A percentile compares a stretch with the other conserved stretches of the same genome.
Evolutionary conservation across 2,329 filamentous ascomycete genomes (phyloP).

Genomic region (Colletotrichum scovillei): DNA sequence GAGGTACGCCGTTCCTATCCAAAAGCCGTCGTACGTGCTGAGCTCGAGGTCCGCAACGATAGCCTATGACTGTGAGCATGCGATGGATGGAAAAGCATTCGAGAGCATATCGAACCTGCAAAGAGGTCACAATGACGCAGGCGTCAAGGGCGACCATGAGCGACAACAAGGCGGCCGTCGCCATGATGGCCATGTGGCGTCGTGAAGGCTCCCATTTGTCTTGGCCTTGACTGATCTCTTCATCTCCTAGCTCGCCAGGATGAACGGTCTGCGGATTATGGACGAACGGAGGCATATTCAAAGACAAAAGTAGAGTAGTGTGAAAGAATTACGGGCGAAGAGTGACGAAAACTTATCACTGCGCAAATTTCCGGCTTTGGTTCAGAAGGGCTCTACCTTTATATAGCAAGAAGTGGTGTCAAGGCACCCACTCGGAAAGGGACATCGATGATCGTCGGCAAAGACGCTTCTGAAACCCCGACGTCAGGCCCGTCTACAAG

Average conservation of each 20-base stretch:
- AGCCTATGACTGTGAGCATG: too few relatives aligned
- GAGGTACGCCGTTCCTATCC: slow-evolving; percentile 42
- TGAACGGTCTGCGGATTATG: background rate
- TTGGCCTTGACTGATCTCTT: too few relatives aligned
- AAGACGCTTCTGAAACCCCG: background rate
- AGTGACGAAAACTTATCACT: too few relatives aligned
- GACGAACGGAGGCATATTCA: background rate
- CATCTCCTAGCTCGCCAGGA: background rate
- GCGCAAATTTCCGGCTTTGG: background rate
- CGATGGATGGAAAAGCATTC: too few relatives aligned
- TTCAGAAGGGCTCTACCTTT: background rate
- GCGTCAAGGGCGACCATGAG: slow-evolving; percentile 19
- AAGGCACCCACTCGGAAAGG: background rate
- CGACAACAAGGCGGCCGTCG: slow-evolving; percentile 5
- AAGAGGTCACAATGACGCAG: slow-evolving; percentile 15
- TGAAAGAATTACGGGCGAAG: background rate
- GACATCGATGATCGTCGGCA: background rate
- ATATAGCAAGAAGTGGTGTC: background rate
- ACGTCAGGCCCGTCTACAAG: background rate
- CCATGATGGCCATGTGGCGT: background rate
- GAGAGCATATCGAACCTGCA: background rate
- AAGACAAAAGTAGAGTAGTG: background rate
- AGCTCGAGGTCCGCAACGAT: slow-evolving; percentile 37
- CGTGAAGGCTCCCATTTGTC: too few relatives aligned
- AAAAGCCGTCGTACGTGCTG: slow-evolving; percentile 40